Conservation (phyloP, 2,329 filamentous ascomycete species). For the Geosmithia putterillii region DNA sequence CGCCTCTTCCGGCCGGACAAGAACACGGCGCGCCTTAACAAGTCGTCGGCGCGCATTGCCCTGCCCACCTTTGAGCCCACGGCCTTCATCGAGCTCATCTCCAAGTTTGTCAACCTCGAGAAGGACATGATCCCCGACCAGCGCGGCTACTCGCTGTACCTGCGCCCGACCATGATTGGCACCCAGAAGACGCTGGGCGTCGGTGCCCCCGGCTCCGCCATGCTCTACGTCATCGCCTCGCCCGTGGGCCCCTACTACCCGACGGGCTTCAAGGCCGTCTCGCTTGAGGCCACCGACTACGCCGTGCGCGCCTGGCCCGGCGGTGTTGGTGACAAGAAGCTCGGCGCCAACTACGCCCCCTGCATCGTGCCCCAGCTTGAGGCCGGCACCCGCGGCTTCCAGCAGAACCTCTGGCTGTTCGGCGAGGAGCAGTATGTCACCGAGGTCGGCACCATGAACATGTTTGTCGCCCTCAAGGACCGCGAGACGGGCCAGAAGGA, state of each 20-base stretch:
- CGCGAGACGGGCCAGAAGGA: slow-evolving; percentile 84
- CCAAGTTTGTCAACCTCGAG: slow-evolving; percentile 68
- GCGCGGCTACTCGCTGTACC: slow-evolving; percentile 87
- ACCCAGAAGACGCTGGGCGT: slow-evolving; percentile 92
- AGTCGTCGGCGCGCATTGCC: slow-evolving; percentile 81
- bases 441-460: slow-evolving; percentile 98
- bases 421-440: slow-evolving; percentile 92
- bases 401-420: slow-evolving; percentile 98
- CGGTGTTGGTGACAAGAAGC: slow-evolving; percentile 95
- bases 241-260: slow-evolving; percentile 97
- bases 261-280: slow-evolving; percentile 94
- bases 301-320: slow-evolving; percentile 96
- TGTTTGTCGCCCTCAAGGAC: slow-evolving; percentile 79
- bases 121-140: slow-evolving; percentile 78
- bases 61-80: slow-evolving; percentile 72
- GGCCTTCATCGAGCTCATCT: slow-evolving; percentile 69
- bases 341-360: slow-evolving; percentile 98
- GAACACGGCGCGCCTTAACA: slow-evolving; percentile 95
- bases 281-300: slow-evolving; percentile 90
- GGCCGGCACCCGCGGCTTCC: slow-evolving; percentile 82
- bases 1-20: slow-evolving; percentile 87
- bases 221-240: slow-evolving; percentile 90
- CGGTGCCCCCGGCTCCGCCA: slow-evolving; percentile 77
- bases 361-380: slow-evolving; percentile 95
- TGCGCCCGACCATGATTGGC: slow-evolving; percentile 93